Conservation (phyloP, 1,139 yeast genomes). For the Arxiozyma bovina region DNA sequence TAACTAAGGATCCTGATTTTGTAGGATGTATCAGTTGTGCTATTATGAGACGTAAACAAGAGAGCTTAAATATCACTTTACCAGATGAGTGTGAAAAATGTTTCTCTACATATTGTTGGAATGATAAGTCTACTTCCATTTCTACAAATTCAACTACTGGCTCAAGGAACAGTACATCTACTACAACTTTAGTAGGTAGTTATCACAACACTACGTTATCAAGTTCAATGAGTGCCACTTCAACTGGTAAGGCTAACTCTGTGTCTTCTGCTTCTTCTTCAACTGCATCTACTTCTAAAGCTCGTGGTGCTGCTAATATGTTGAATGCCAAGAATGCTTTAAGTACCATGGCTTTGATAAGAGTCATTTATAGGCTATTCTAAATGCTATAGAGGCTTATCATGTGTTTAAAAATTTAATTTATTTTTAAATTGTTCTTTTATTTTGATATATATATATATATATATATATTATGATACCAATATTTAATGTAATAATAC, state of each 20-base stretch:
- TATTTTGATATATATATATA: background rate
- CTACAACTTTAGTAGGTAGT: conserved; percentile 1
- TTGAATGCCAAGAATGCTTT: conserved; percentile 1
- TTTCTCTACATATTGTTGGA: conserved; percentile 26
- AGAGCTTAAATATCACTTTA: conserved; percentile 46
- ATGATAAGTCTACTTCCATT: conserved; percentile 4
- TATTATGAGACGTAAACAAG: conserved; percentile 71
- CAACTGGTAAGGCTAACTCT: background rate
- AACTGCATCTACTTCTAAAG: background rate
- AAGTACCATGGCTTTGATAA: conserved; percentile 1
- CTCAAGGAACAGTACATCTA: background rate
- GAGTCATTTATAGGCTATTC: conserved; percentile 1
- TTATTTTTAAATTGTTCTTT: no score
- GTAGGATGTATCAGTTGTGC: conserved; percentile 84
- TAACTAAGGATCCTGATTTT: conserved; percentile 68
- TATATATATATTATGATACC: background rate
- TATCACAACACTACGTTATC: background rate
- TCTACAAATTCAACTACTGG: background rate
- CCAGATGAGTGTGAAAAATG: conserved; percentile 49
- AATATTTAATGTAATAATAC: background rate
- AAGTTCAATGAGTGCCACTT: background rate
- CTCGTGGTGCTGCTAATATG: conserved; percentile 1
- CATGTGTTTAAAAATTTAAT: background rate
- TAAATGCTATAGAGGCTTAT: background rate
- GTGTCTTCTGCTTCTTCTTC: conserved; percentile 1